Evolutionary conservation across 2,329 filamentous ascomycete species (phyloP), one percentile per base, ranked within the genome.

Genomic region (Paraconiothyrium brasiliense): DNA sequence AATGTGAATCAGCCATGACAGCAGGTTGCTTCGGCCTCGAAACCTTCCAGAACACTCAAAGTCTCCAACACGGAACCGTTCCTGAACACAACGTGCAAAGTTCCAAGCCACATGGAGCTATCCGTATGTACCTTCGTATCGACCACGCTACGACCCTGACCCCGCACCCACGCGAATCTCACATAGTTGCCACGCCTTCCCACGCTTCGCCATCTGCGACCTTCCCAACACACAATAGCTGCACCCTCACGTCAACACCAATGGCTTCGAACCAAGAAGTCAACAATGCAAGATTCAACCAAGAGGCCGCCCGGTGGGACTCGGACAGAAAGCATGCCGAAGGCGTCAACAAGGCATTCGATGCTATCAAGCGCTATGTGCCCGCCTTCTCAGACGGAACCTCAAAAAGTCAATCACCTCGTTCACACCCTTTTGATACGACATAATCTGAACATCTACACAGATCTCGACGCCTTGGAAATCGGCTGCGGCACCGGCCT

Each of bases 401-500:
- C 73, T 55, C 71, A 70, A 73, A 73, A 67, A 57, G 72, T 73
- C 14, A 1, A 5, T 32, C 24, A 10, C n/a, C 24, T 16, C 34
- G 4, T 8, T 13, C 34, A 13, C 27, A n/a, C 16, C 50, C 20
- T 20, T 8, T 27, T 30, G 9, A 27, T 48, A 10, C 44, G 4
- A 11, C 46, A 20, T 11, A 3, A 10, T 37, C 8, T 46, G 24
- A 57, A 13, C 41, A 4, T 27, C 13, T n/a, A 6, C 60, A 6
- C 58, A 68, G 75, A 71, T 14, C 70, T 83, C 32, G 78, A 85
- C 59, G 79, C 87, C 8, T 82, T 88, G 2, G 86, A 87, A 72
- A 81, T 87, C 20, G 85, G 85, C 56, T 86, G 84, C 65, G 85
- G 85, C 52, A 87, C 85, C 4, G 85, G 85, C 9, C 80, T 87